Percentiles rank a stretch among this genome's conserved stretches.
Conservation (phyloP, 805 yeast genomes). For the Scheffersomyces lignosus region DNA sequence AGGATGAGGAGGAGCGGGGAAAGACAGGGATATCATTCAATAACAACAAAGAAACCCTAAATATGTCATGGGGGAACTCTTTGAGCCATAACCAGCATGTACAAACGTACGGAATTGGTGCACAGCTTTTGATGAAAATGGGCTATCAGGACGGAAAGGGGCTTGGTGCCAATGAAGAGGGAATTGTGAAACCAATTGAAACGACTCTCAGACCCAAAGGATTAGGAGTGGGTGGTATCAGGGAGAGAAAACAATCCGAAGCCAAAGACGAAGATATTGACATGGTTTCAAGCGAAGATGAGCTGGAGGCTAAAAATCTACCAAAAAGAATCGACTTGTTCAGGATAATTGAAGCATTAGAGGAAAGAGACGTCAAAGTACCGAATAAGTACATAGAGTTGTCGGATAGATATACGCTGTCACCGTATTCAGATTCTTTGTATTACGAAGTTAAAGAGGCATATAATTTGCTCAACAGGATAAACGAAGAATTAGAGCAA, state of each 20-base stretch:
- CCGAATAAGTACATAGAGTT: constrained; percentile 36
- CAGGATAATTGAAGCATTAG: constrained; percentile 36
- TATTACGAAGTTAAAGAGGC: constrained; percentile 11
- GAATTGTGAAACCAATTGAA: constrained; percentile 80
- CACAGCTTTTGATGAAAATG: constrained; percentile 73
- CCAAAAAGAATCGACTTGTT: constrained; percentile 25
- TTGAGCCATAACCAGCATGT: no score
- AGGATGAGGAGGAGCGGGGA: constrained; percentile 46
- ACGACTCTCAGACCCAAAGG: constrained; percentile 65
- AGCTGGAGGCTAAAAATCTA: constrained; percentile 7
- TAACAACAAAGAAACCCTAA: no score
- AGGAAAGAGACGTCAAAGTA: constrained; percentile 30
- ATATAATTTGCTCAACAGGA: constrained; percentile 11
- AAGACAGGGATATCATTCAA: no score
- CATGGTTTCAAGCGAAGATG: constrained; percentile 22
- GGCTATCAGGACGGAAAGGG: constrained; percentile 87
- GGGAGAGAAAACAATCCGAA: constrained; percentile 33
- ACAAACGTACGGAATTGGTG: constrained; percentile 77
- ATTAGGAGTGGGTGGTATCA: constrained; percentile 68
- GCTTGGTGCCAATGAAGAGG: constrained; percentile 70
- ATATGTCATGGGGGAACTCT: no score
- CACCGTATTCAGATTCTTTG: not conserved
- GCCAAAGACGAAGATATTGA: constrained; percentile 13
- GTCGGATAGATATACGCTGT: constrained; percentile 21
- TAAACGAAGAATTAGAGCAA: constrained; percentile 15